phyloP scores from a whole-genome alignment of 2,329 filamentous ascomycete species.

The Macrophomina tecta region DNA sequence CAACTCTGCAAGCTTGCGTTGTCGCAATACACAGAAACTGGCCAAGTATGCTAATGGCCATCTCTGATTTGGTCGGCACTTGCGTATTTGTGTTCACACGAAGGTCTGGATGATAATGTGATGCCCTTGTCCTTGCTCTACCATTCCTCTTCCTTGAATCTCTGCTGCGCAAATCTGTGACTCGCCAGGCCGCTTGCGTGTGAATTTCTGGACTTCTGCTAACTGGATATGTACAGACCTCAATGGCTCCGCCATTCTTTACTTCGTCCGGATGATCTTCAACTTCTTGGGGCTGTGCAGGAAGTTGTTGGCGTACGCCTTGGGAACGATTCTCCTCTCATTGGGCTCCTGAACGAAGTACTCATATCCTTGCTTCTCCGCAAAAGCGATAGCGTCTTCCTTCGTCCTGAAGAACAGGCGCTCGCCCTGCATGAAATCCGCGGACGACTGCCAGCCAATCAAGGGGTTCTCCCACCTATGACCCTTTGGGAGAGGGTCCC shows the following conservation, averaged over 20 bases:
- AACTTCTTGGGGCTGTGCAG: constrained; percentile 82
- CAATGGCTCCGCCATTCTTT: constrained; percentile 42
- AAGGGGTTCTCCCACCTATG: constrained; percentile 98
- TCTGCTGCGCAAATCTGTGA: constrained; percentile 33
- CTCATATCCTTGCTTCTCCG: constrained; percentile 98
- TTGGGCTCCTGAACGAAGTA: constrained; percentile 99
- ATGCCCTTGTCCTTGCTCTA: constrained; percentile 40
- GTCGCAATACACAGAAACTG: no score
- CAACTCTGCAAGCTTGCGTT: no score
- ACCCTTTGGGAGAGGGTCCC: constrained; percentile 90
- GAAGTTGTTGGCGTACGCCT: constrained; percentile 98
- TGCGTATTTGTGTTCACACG: no score
- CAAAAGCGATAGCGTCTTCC: constrained; percentile 93
- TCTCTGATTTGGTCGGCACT: no score
- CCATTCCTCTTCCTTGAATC: constrained; percentile 49
- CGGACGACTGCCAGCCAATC: constrained; percentile 98
- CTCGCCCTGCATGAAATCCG: constrained; percentile 93
- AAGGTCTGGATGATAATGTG: background rate
- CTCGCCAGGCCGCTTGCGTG: background rate
- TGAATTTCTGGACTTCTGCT: background rate
- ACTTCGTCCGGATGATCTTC: constrained; percentile 81
- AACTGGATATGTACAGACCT: constrained; percentile 23
- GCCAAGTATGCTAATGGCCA: no score
- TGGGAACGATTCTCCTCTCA: constrained; percentile 80
- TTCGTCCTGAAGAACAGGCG: constrained; percentile 88